A percentile compares a stretch with the other conserved stretches of the same genome.
Conservation (phyloP, 805 yeast species). For the Kodamaea laetipori region DNA sequence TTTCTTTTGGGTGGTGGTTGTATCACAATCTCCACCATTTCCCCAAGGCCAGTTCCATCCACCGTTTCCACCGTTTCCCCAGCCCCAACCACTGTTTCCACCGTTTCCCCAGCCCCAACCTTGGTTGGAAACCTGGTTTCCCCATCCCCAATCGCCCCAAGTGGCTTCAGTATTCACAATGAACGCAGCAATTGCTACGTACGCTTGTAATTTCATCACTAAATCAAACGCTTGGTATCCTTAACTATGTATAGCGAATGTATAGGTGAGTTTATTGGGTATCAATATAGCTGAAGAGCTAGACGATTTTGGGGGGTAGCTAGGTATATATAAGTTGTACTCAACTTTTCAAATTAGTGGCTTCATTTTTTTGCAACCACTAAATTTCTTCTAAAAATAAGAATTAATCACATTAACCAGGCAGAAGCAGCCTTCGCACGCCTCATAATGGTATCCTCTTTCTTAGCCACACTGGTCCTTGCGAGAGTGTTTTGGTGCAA, state of each 20-base stretch:
- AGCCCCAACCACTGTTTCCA: background rate
- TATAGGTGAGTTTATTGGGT: conserved; percentile 5
- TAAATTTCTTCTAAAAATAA: conserved; percentile 1
- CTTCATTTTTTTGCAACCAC: background rate
- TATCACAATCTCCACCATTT: background rate
- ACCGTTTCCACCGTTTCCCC: background rate
- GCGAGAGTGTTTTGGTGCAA: background rate
- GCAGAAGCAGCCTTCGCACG: background rate
- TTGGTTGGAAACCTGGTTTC: background rate
- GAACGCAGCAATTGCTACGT: conserved; percentile 3
- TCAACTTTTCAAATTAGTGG: background rate
- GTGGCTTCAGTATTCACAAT: background rate
- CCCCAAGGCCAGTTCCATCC: too few species aligned
- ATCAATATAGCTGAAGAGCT: background rate
- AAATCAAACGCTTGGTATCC: conserved; percentile 5
- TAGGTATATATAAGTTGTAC: background rate
- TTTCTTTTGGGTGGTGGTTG: background rate
- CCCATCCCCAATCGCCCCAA: conserved; percentile 4
- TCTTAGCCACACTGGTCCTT: background rate
- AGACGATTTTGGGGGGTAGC: background rate
- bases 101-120: background rate
- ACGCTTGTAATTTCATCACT: conserved; percentile 3
- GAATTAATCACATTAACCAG: background rate
- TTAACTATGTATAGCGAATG: conserved; percentile 2
- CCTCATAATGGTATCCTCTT: background rate